Conservation (phyloP, 768 basidiomycete genomes). For the Suillus clintonianus region DNA sequence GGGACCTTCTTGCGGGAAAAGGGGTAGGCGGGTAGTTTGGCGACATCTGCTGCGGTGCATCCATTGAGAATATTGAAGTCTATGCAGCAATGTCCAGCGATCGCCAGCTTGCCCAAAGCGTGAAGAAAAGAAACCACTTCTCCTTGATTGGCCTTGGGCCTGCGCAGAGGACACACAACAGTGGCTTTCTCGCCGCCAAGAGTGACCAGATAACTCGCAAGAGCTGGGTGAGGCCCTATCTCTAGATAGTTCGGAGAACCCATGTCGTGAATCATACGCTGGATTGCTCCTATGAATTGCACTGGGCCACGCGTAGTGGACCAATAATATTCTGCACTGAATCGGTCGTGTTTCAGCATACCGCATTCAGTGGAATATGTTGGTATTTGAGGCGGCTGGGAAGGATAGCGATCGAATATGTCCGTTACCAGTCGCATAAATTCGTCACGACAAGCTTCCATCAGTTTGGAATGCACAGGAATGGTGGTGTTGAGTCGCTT, state of each 20-base stretch:
- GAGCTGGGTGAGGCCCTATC: constrained; percentile 18
- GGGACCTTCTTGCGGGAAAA: constrained; percentile 26
- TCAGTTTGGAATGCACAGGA: constrained; percentile 34
- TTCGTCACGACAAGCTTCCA: constrained; percentile 36
- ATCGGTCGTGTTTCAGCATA: constrained; percentile 13
- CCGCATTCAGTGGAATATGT: constrained; percentile 43
- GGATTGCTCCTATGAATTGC: constrained; percentile 36
- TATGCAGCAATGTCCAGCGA: constrained; percentile 28
- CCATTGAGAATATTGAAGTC: constrained; percentile 34
- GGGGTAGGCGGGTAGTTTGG: constrained; percentile 11
- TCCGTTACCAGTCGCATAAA: constrained; percentile 30
- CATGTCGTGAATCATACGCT: constrained; percentile 25
- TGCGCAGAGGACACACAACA: background rate
- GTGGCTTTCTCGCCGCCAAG: background rate
- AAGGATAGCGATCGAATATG: constrained; percentile 32
- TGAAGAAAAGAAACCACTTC: constrained; percentile 31
- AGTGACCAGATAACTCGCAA: background rate
- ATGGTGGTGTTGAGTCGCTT: constrained; percentile 36
- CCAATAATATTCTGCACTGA: constrained; percentile 44
- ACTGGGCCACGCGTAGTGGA: constrained; percentile 38
- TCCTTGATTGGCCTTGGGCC: constrained; percentile 3
- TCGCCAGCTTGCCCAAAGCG: constrained; percentile 29
- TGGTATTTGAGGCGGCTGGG: constrained; percentile 24
- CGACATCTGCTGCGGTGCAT: constrained; percentile 2
- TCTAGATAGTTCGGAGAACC: constrained; percentile 16